phyloP scores from a whole-genome alignment of 495 filamentous ascomycete species.

The Hypomontagnella monticulosa region DNA sequence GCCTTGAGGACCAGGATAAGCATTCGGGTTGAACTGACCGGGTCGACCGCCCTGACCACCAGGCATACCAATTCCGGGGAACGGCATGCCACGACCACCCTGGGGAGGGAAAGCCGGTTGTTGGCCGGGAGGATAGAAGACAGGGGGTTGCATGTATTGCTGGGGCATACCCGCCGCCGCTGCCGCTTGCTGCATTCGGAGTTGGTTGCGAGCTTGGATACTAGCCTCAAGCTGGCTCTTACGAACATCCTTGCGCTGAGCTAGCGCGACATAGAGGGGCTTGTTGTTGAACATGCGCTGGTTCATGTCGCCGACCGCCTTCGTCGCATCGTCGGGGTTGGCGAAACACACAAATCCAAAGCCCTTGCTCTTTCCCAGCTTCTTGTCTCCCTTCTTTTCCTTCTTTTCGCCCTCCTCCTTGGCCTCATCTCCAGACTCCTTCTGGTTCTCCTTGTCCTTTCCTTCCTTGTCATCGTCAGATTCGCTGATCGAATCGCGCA shows the following conservation, averaged over 20 bases:
- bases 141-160: constrained; percentile 82
- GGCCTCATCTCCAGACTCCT: constrained; percentile 61
- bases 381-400: constrained; percentile 75
- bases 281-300: constrained; percentile 98
- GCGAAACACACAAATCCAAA: constrained; percentile 99
- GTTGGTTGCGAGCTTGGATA: constrained; percentile 98
- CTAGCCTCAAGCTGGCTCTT: constrained; percentile 98
- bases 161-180: constrained; percentile 91
- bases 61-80: constrained; percentile 86
- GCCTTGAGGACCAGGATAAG: constrained; percentile 81
- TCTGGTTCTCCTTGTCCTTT: constrained; percentile 66
- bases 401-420: constrained; percentile 65
- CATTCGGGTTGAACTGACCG: constrained; percentile 77
- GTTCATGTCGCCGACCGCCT: constrained; percentile 99
- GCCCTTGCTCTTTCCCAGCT: constrained; percentile 96
- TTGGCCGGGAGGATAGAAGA: constrained; percentile 89
- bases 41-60: constrained; percentile 82
- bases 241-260: constrained; percentile 99
- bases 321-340: constrained; percentile 98
- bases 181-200: constrained; percentile 96
- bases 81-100: constrained; percentile 81
- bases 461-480: constrained; percentile 67
- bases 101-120: constrained; percentile 79
- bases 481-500: constrained; percentile 81
- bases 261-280: constrained; percentile 96